Evolutionary conservation across 192 early-diverging fungal genomes (phyloP).

Genomic region (Backusella macrospora): DNA sequence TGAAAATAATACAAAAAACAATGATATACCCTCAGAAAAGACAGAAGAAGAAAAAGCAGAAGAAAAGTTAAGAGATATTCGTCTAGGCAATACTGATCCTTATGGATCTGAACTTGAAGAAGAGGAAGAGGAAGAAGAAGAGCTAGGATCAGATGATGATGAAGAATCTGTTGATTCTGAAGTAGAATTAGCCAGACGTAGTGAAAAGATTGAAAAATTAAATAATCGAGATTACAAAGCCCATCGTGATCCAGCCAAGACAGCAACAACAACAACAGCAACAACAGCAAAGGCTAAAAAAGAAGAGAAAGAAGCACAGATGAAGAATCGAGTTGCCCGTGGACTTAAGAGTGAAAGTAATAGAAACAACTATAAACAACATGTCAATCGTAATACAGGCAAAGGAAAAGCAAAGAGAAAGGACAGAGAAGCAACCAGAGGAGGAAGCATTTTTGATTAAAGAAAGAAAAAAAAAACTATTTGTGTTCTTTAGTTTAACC

Average conservation of each 20-base stretch:
- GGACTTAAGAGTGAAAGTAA: constrained; percentile 37
- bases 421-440: constrained; percentile 33
- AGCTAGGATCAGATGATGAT: constrained; percentile 26
- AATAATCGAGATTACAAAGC: constrained; percentile 57
- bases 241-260: constrained; percentile 45
- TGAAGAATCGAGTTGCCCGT: constrained; percentile 56
- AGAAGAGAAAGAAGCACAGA: constrained; percentile 44
- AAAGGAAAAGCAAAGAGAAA: constrained; percentile 60
- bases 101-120: constrained; percentile 21
- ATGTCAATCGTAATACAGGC: constrained; percentile 45
- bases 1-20: constrained; percentile 6
- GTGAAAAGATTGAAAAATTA: constrained; percentile 26
- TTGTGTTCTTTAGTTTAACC: background rate
- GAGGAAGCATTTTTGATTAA: constrained; percentile 41
- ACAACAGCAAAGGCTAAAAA: constrained; percentile 12
- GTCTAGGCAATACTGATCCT: constrained; percentile 30
- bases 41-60: constrained; percentile 36
- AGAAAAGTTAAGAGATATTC: constrained; percentile 27
- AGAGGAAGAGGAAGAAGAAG: constrained; percentile 2
- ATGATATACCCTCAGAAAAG: constrained; percentile 16
- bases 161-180: constrained; percentile 11
- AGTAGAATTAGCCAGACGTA: background rate
- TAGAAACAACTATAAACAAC: constrained; percentile 37
- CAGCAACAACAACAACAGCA: constrained; percentile 21
- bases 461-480: background rate